Evolutionary conservation across 2,329 filamentous ascomycete species (phyloP).

Genomic region (Penicillium sp.): DNA sequence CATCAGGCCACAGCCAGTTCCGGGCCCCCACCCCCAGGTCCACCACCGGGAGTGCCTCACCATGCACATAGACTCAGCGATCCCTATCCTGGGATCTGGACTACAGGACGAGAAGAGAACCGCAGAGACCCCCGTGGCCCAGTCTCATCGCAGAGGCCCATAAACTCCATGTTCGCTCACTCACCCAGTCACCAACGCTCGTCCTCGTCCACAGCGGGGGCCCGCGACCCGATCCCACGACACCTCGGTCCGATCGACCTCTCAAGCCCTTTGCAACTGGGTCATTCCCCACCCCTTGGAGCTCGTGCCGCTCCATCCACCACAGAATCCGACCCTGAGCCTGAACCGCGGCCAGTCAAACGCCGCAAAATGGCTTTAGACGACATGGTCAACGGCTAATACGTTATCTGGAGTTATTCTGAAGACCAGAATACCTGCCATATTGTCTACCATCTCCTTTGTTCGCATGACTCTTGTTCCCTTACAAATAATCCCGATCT

Average conservation of each 20-base stretch:
- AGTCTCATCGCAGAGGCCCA: conserved; percentile 21
- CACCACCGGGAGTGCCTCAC: conserved; percentile 8
- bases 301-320: conserved; percentile 12
- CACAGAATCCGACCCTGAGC: conserved; percentile 18
- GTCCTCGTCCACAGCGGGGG: conserved; percentile 21
- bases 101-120: conserved; percentile 23
- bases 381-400: conserved; percentile 42
- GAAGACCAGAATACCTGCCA: not conserved
- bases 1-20: conserved; percentile 31
- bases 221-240: conserved; percentile 23
- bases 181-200: conserved; percentile 21
- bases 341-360: conserved; percentile 32
- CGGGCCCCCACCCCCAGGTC: conserved; percentile 5
- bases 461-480: not conserved
- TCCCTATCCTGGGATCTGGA: conserved; percentile 32
- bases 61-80: conserved; percentile 36
- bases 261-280: conserved; percentile 16
- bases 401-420: not conserved
- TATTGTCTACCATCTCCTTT: not conserved
- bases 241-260: conserved; percentile 21
- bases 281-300: conserved; percentile 16
- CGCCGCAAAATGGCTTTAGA: conserved; percentile 42
- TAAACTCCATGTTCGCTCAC: conserved; percentile 29
- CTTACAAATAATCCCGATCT: not conserved
- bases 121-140: conserved; percentile 23